These are phyloP conservation scores for Penicillium nordicum DNA, from an alignment of 2,329 filamentous ascomycete genomes.

Conservation along the genomic window DNA sequence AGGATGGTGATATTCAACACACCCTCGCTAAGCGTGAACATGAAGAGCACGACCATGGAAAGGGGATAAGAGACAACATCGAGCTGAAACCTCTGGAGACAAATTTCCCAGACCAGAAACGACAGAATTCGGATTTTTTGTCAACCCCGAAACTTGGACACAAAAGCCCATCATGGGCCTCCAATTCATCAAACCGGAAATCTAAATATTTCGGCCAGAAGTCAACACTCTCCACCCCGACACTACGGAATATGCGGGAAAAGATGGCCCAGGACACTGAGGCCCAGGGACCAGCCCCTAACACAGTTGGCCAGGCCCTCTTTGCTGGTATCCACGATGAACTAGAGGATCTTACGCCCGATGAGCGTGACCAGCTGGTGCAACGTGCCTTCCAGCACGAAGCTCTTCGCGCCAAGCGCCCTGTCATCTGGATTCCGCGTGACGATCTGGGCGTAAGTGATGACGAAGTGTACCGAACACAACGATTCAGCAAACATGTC, in stretches of 20 bases:
- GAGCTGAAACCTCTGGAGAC: constrained; percentile 43
- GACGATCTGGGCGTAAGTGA: constrained; percentile 88
- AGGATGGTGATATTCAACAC: constrained; percentile 39
- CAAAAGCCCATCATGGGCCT: constrained; percentile 43
- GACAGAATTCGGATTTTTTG: constrained; percentile 9
- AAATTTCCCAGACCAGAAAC: constrained; percentile 18
- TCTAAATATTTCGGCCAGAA: constrained; percentile 41
- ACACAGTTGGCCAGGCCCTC: constrained; percentile 69
- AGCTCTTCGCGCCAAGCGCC: constrained; percentile 77
- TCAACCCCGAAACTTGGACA: constrained; percentile 25
- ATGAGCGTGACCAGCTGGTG: constrained; percentile 80
- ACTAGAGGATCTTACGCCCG: constrained; percentile 87
- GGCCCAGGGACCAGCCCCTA: constrained; percentile 58
- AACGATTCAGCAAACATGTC: constrained; percentile 70
- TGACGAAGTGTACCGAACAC: constrained; percentile 80
- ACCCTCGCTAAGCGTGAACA: constrained; percentile 47
- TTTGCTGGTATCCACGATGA: constrained; percentile 88
- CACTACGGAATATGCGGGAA: constrained; percentile 33
- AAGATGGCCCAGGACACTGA: constrained; percentile 58
- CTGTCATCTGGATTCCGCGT: constrained; percentile 88
- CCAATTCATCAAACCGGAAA: constrained; percentile 39
- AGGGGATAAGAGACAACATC: constrained; percentile 49
- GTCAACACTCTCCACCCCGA: constrained; percentile 33
- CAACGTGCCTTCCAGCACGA: constrained; percentile 87
- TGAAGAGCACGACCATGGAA: constrained; percentile 37